Evolutionary conservation across 352 stramenopile species (phyloP).

Genomic region (Phytophthora pisi): DNA sequence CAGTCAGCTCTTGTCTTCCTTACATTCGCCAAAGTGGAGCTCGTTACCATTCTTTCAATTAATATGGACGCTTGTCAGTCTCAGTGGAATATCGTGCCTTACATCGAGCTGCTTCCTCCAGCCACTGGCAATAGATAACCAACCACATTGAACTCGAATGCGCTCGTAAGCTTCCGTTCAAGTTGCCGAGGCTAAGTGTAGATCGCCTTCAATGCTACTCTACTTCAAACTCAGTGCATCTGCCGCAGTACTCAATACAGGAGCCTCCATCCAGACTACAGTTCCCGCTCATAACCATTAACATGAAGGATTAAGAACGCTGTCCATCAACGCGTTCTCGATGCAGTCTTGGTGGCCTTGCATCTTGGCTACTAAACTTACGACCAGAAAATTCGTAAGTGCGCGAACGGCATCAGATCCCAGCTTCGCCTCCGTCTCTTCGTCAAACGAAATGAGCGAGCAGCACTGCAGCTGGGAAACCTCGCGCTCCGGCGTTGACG

Average conservation of each 20-base stretch:
- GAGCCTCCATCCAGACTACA: no score
- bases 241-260: no score
- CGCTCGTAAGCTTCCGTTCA: no score
- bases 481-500: constrained; percentile 22
- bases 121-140: no score
- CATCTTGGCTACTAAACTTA: constrained; percentile 25
- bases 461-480: constrained; percentile 31
- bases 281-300: no score
- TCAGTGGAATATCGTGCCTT: background rate
- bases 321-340: constrained; percentile 42
- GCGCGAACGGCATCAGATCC: constrained; percentile 16
- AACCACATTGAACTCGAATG: no score
- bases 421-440: constrained; percentile 10
- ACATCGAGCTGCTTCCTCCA: background rate
- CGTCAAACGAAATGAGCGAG: constrained; percentile 29
- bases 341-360: constrained; percentile 30
- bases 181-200: no score
- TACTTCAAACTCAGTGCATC: no score
- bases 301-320: no score
- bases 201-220: no score
- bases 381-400: constrained; percentile 28
- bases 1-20: background rate
- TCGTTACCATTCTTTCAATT: no score
- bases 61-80: background rate
- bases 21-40: no score